phyloP scores from a whole-genome alignment of 345 rosid species.

The Linum usitatissimum region DNA sequence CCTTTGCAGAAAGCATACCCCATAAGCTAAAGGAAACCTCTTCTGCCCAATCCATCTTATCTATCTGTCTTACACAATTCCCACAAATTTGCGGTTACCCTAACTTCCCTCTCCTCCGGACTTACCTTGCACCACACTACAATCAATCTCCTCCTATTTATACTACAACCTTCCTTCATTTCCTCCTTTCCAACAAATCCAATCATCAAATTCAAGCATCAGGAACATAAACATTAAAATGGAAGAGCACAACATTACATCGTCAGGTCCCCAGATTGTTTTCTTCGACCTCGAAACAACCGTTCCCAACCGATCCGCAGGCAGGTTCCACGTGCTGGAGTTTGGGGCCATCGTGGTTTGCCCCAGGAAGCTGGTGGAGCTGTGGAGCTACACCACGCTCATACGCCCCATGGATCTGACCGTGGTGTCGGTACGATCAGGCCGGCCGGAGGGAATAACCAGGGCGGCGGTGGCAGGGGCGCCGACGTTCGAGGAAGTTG shows the following conservation, averaged over 20 bases:
- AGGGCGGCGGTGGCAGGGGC: conserved; percentile 50
- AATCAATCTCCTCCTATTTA: neutral
- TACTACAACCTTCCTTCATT: neutral
- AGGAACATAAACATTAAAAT: no score
- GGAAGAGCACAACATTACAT: neutral
- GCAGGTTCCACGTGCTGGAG: conserved; percentile 58
- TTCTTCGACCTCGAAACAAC: conserved; percentile 86
- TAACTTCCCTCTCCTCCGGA: neutral
- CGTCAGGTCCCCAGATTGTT: conserved; percentile 27
- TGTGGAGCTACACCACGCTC: conserved; percentile 58
- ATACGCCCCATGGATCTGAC: conserved; percentile 58
- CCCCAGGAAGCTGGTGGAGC: conserved; percentile 51
- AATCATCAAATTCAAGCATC: neutral
- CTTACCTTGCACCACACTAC: neutral
- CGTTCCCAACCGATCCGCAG: conserved; percentile 51
- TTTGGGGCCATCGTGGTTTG: conserved; percentile 83
- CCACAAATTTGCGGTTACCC: neutral
- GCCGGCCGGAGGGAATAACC: conserved; percentile 63
- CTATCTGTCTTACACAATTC: neutral
- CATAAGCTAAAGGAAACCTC: neutral
- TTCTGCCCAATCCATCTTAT: neutral
- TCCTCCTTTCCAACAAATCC: neutral
- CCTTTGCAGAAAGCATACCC: neutral
- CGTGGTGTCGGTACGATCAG: conserved; percentile 39
- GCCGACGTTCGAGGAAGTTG: conserved; percentile 54